phyloP scores from a whole-genome alignment of 352 stramenopile genomes.

The Pilasporangium apinafurcum region DNA sequence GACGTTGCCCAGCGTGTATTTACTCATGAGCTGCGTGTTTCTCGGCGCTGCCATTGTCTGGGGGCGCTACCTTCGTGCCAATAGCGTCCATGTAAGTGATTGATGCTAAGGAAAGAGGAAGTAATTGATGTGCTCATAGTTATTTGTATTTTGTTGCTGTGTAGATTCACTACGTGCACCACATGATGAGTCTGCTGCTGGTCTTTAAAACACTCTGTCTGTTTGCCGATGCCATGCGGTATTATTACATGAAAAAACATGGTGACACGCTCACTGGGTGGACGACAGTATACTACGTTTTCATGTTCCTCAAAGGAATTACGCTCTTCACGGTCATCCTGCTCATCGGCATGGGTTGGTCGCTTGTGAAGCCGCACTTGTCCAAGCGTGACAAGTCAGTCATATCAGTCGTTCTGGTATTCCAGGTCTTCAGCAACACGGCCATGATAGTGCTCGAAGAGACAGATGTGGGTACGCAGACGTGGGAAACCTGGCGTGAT shows the following conservation, averaged over 20 bases:
- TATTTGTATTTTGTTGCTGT: too few relatives aligned
- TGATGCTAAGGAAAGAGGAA: neutral
- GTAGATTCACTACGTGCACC: slow-evolving; percentile 92
- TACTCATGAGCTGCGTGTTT: slow-evolving; percentile 75
- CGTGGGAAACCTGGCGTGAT: slow-evolving; percentile 74
- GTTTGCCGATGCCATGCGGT: slow-evolving; percentile 94
- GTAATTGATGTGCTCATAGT: neutral
- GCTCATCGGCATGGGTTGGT: slow-evolving; percentile 97
- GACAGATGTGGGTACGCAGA: slow-evolving; percentile 63
- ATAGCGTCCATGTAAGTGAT: slow-evolving; percentile 62
- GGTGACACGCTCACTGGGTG: slow-evolving; percentile 91
- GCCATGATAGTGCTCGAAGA: slow-evolving; percentile 88
- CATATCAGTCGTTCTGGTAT: slow-evolving; percentile 88
- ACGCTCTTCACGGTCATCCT: slow-evolving; percentile 98
- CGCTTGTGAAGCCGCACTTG: slow-evolving; percentile 95
- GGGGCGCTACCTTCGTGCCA: slow-evolving; percentile 49
- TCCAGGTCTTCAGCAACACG: slow-evolving; percentile 94
- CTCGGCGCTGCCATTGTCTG: slow-evolving; percentile 43
- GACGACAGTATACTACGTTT: slow-evolving; percentile 92
- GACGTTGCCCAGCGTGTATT: slow-evolving; percentile 81
- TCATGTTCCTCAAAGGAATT: slow-evolving; percentile 94
- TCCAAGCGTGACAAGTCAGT: slow-evolving; percentile 92
- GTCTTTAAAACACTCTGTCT: slow-evolving; percentile 90
- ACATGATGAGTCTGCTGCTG: slow-evolving; percentile 94
- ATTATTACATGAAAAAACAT: slow-evolving; percentile 94